These are phyloP conservation scores for Trichoderma sp. DNA, from an alignment of 2,329 filamentous ascomycete genomes.

Conservation along the genomic window DNA sequence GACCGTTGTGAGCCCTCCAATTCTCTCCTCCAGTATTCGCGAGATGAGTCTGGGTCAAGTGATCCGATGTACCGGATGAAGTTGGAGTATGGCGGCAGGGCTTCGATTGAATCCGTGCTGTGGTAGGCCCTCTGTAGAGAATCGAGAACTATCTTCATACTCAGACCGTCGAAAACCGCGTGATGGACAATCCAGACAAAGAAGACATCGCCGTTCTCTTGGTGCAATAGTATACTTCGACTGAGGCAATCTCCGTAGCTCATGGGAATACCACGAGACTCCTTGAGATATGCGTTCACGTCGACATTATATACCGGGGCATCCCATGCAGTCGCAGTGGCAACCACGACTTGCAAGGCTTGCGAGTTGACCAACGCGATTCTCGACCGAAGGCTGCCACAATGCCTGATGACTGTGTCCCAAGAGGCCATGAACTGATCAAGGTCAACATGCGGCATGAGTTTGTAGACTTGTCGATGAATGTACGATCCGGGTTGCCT, in stretches of 20 bases:
- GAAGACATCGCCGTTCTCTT: constrained; percentile 4
- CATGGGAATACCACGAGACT: constrained; percentile 2
- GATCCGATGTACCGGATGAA: constrained; percentile 8
- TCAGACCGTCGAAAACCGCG: constrained; percentile 20
- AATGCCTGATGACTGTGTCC: constrained; percentile 25
- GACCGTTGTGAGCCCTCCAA: constrained; percentile 25
- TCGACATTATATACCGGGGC: neutral
- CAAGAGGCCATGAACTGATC: constrained; percentile 33
- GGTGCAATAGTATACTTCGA: constrained; percentile 1
- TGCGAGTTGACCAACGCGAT: constrained; percentile 14
- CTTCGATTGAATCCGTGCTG: neutral
- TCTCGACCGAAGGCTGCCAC: constrained; percentile 22
- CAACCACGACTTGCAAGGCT: neutral
- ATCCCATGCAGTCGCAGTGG: constrained; percentile 11
- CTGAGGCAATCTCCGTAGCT: constrained; percentile 16
- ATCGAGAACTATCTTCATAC: constrained; percentile 20
- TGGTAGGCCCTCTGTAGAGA: constrained; percentile 4
- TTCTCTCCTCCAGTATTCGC: constrained; percentile 29
- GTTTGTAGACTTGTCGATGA: constrained; percentile 15
- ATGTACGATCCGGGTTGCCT: constrained; percentile 25
- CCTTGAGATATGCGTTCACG: constrained; percentile 6
- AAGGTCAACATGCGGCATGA: constrained; percentile 5
- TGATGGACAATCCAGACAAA: constrained; percentile 25
- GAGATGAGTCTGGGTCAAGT: neutral
- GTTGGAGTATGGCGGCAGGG: constrained; percentile 2